Evolutionary conservation across 768 basidiomycete species (phyloP).

Genomic region (Piloderma croceum): DNA sequence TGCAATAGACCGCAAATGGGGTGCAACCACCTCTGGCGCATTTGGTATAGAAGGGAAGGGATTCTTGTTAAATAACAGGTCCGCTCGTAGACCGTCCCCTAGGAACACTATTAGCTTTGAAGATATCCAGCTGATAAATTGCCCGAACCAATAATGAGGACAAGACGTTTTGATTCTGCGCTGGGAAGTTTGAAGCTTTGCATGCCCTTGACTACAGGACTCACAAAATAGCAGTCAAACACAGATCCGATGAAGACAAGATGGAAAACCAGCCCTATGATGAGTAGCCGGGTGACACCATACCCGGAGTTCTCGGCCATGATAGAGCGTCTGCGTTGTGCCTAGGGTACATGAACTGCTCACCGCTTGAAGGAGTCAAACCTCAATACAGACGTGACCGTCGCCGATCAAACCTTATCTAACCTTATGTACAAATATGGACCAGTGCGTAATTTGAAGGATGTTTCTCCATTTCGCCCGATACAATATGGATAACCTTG

Average conservation of each 20-base stretch:
- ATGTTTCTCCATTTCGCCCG: too few species aligned
- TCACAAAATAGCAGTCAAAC: constrained; percentile 88
- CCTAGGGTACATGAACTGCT: too few species aligned
- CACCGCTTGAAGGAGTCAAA: too few species aligned
- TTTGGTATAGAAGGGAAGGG: too few species aligned
- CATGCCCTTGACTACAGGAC: constrained; percentile 79
- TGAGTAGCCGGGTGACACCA: constrained; percentile 35
- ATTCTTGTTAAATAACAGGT: constrained; percentile 71
- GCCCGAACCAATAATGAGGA: constrained; percentile 68
- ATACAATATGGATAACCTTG: too few species aligned
- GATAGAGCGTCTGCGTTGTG: too few species aligned
- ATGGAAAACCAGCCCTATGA: constrained; percentile 72
- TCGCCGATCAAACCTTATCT: too few species aligned
- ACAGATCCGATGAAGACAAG: constrained; percentile 63
- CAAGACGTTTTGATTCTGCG: constrained; percentile 64
- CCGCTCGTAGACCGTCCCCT: constrained; percentile 84
- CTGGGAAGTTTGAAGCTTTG: constrained; percentile 39
- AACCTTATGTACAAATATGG: too few species aligned
- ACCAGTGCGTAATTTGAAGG: too few species aligned
- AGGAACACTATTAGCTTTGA: constrained; percentile 2
- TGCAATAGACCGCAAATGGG: constrained; percentile 63
- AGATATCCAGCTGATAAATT: neutral
- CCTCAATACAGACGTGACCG: too few species aligned
- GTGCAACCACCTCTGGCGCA: constrained; percentile 60
- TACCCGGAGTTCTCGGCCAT: neutral